These are phyloP conservation scores for Phytophthora tentaculata DNA, from an alignment of 352 stramenopile species.

Conservation along the genomic window DNA sequence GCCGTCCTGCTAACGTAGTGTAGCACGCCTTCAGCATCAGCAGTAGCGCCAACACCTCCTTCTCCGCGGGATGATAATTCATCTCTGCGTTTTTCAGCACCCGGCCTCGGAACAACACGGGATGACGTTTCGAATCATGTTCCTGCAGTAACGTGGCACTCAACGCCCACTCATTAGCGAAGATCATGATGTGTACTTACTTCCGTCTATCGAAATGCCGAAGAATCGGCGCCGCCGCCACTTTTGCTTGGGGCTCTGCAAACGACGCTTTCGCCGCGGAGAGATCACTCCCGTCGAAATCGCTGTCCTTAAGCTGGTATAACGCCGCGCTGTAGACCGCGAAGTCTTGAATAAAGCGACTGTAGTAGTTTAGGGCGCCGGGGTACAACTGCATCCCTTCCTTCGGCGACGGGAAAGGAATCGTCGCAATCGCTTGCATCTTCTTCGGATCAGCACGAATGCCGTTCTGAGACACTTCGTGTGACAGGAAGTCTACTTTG, in stretches of 20 bases:
- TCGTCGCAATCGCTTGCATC: background rate
- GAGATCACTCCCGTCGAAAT: background rate
- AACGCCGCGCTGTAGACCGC: background rate
- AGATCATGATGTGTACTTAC: slow-evolving; percentile 19
- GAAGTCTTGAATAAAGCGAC: background rate
- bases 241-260: too few relatives aligned
- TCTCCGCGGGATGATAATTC: too few relatives aligned
- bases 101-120: too few relatives aligned
- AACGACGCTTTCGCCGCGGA: too few relatives aligned
- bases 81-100: too few relatives aligned
- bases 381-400: background rate
- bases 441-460: background rate
- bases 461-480: background rate
- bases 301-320: slow-evolving; percentile 25
- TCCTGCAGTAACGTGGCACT: too few relatives aligned
- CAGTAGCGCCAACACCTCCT: too few relatives aligned
- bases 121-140: too few relatives aligned
- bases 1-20: too few relatives aligned
- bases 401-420: background rate
- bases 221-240: too few relatives aligned
- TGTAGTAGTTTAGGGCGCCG: background rate
- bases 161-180: too few relatives aligned
- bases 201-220: slow-evolving; percentile 13
- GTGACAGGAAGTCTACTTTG: background rate
- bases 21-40: too few relatives aligned